Percentiles rank a stretch among this genome's conserved stretches.
These are phyloP conservation scores for Axilococcus clingmanii DNA, from an alignment of 139 green algal species.

Conservation along the genomic window DNA sequence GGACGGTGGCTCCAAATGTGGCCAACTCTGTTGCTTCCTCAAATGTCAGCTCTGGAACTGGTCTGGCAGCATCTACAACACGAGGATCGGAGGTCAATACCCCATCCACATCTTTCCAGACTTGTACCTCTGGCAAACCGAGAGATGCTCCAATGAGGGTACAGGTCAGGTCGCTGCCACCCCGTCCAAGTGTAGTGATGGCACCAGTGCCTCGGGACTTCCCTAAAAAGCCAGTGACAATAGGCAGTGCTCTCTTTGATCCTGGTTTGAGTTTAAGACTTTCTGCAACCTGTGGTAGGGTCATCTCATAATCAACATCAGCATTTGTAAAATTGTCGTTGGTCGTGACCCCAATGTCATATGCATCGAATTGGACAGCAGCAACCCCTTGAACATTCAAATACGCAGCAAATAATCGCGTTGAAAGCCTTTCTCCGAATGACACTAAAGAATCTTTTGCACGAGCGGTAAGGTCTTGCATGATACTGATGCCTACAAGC, in stretches of 20 bases:
- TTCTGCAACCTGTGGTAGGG: conserved; percentile 28
- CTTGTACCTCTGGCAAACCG: conserved; percentile 73
- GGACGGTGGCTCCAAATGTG: conserved; percentile 92
- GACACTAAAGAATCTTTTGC: conserved; percentile 90
- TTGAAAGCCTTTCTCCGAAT: conserved; percentile 95
- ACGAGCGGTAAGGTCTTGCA: conserved; percentile 85
- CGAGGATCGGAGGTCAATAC: conserved; percentile 90
- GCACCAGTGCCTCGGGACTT: conserved; percentile 59
- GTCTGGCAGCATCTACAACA: conserved; percentile 58
- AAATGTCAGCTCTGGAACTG: conserved; percentile 87
- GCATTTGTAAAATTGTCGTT: conserved; percentile 91
- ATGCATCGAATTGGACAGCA: conserved; percentile 80
- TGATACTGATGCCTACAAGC: conserved; percentile 81
- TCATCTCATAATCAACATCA: conserved; percentile 46
- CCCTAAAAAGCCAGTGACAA: conserved; percentile 95
- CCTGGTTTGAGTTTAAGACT: conserved; percentile 17
- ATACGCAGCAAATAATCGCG: conserved; percentile 86
- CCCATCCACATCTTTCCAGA: conserved; percentile 99
- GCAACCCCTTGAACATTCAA: conserved; percentile 47
- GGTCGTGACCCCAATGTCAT: conserved; percentile 76
- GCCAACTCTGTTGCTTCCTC: conserved; percentile 97
- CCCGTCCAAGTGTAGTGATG: conserved; percentile 93
- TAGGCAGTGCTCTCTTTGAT: conserved; percentile 35
- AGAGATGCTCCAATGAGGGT: conserved; percentile 88
- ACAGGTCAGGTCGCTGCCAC: conserved; percentile 88